Evolutionary conservation across 2,329 filamentous ascomycete genomes (phyloP).

Genomic region (Penicillium oxalicum): DNA sequence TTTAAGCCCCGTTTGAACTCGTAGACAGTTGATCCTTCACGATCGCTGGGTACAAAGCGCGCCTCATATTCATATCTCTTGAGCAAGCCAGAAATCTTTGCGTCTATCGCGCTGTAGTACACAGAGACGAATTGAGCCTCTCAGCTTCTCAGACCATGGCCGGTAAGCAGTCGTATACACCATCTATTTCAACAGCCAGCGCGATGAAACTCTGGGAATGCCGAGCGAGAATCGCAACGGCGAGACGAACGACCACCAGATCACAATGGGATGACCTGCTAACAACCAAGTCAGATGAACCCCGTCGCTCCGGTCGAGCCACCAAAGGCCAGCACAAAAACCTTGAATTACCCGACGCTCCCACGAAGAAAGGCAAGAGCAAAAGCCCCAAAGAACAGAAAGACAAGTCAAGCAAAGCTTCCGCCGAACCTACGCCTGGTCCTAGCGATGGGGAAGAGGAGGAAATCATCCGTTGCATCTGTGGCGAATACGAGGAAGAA

Average conservation of each 20-base stretch:
- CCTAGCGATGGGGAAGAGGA: constrained; percentile 54
- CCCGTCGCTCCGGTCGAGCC: constrained; percentile 86
- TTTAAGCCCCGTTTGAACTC: constrained; percentile 34
- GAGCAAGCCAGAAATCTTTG: constrained; percentile 16
- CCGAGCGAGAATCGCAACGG: constrained; percentile 1
- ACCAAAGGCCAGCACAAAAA: constrained; percentile 97
- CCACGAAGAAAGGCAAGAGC: constrained; percentile 42
- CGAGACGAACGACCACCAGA: neutral
- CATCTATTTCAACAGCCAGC: constrained; percentile 1
- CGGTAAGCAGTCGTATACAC: constrained; percentile 51
- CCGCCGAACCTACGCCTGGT: constrained; percentile 41
- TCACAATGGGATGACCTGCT: constrained; percentile 20
- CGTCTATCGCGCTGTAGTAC: constrained; percentile 34
- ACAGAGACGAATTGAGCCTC: constrained; percentile 23
- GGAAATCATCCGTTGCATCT: constrained; percentile 87
- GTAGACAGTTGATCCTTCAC: constrained; percentile 31
- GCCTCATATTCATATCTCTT: constrained; percentile 13
- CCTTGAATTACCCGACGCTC: constrained; percentile 63
- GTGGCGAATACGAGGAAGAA: constrained; percentile 77
- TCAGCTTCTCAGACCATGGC: constrained; percentile 45
- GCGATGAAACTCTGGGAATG: constrained; percentile 1
- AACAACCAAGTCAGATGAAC: constrained; percentile 59
- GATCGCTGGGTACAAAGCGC: constrained; percentile 24
- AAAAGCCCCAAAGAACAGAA: constrained; percentile 38
- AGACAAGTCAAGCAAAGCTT: constrained; percentile 43